Base-by-base conservation (phyloP, 1,284 basidiomycete genomes). In the Cutaneotrichosporon cutaneum region DNA sequence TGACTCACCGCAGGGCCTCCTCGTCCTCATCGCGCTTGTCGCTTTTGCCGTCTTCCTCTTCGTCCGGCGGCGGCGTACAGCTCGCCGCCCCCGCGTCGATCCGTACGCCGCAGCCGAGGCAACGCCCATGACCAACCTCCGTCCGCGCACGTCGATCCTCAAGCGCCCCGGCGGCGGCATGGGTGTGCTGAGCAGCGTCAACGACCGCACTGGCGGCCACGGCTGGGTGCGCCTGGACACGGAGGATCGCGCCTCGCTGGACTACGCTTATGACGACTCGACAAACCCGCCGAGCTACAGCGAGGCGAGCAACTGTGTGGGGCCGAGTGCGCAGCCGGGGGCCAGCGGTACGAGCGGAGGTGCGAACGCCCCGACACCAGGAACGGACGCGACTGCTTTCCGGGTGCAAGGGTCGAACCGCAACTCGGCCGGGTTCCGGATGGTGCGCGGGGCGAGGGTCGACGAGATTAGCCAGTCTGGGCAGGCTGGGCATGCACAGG, bases 351-450 rank as follows among this genome's bases (percentile, higher is more conserved):
- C 26, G 27, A 30, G n/a, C 21, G 22, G 48, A 18, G 27, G 48
- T 32, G 26, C 26, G 27, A 30, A 11, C 14, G 14, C 47, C 13
- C 22, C 22, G 9, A 45, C 44, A 22, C 45, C 45, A 47, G 45
- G 45, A 22, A 22, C 45, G 11, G 48, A 51, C 48, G 48, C 48
- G 48, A 51, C 48, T 51, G 48, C 48, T 51, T 51, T 51, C 18
- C 11, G 48, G 11, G 48, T 32, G 8, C 18, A 42, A 16, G 39
- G 39, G 16, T 6, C 39, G 18, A 42, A 42, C 39, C 39, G 39
- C 39, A n/a, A 42, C 39, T 42, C 39, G 39, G 39, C 18, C 39
- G 39, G 39, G 18, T 42, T 42, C 39, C 39, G 39, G 18, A 42
- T 42, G 39, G 39, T 42, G 5, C 48, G 8, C 22, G 48, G 27